phyloP scores from a whole-genome alignment of 73 alveolate genomes.

The Durusdinium trenchii region DNA sequence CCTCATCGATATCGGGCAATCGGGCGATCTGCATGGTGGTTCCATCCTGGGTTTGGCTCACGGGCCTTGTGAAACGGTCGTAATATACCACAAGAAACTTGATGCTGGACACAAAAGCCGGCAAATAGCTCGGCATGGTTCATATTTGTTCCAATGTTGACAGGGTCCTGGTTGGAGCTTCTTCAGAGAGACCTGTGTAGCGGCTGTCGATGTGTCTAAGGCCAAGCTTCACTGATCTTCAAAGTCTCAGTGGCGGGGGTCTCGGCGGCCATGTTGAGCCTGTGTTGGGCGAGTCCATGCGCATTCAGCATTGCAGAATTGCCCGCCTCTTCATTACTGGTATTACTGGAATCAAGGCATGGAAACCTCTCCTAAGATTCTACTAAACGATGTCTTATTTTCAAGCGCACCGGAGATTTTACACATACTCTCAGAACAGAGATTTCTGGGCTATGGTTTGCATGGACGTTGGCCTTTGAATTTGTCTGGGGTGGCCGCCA shows the following conservation, averaged over 20 bases:
- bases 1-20: slow-evolving; percentile 79
- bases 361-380: too few relatives aligned
- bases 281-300: background rate
- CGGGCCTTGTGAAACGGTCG: background rate
- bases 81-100: background rate
- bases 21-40: slow-evolving; percentile 94
- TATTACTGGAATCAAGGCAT: too few relatives aligned
- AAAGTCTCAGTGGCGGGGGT: slow-evolving; percentile 62
- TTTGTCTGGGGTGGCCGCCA: too few relatives aligned
- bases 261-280: background rate
- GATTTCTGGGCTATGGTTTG: too few relatives aligned
- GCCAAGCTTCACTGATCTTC: slow-evolving; percentile 35
- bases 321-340: too few relatives aligned
- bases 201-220: background rate
- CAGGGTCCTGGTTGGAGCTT: too few relatives aligned
- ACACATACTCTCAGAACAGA: too few relatives aligned
- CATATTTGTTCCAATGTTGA: background rate
- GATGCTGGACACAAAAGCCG: too few relatives aligned
- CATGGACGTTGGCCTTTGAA: too few relatives aligned
- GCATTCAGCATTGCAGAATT: too few relatives aligned
- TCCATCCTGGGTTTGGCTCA: slow-evolving; percentile 38
- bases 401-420: too few relatives aligned
- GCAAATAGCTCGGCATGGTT: background rate
- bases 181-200: background rate
- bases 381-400: too few relatives aligned